Percentiles rank a stretch among this genome's conserved stretches.
Conservation (phyloP, 2,329 filamentous ascomycete species). For the Gnomoniopsis smithogilvyi region DNA sequence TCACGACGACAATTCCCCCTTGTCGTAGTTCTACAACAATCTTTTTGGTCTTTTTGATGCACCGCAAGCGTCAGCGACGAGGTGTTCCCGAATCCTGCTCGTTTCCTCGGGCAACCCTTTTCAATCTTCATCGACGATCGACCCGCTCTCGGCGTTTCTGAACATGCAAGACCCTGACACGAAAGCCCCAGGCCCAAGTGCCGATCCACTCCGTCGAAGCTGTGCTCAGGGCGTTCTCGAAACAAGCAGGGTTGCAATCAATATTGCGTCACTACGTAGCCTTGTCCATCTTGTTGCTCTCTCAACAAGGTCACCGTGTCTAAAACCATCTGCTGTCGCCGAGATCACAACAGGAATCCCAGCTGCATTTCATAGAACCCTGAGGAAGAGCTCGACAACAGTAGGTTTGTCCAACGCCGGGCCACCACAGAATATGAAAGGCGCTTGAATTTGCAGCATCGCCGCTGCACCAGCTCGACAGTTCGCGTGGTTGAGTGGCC, state of each 20-base stretch:
- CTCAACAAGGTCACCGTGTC: neutral
- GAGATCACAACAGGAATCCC: neutral
- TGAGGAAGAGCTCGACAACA: neutral
- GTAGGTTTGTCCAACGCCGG: too few relatives aligned
- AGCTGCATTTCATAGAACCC: neutral
- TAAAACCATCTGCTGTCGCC: neutral
- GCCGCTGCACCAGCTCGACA: neutral
- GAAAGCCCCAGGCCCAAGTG: neutral
- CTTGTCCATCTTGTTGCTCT: neutral
- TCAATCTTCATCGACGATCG: neutral
- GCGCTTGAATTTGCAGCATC: too few relatives aligned
- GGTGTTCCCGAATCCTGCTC: neutral
- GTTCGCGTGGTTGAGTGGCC: neutral
- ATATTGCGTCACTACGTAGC: constrained; percentile 9
- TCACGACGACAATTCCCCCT: constrained; percentile 12
- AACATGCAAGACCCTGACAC: neutral
- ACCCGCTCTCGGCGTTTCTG: neutral
- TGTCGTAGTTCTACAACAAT: neutral
- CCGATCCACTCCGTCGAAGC: constrained; percentile 2
- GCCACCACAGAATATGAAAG: neutral
- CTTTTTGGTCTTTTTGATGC: neutral
- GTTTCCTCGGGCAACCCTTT: neutral
- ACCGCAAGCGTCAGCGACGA: neutral
- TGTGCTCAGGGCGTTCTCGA: constrained; percentile 13
- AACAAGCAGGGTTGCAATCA: constrained; percentile 4